These are phyloP conservation scores for Pestalotiopsis sp. DNA, from an alignment of 2,329 filamentous ascomycete species.

Conservation along the genomic window DNA sequence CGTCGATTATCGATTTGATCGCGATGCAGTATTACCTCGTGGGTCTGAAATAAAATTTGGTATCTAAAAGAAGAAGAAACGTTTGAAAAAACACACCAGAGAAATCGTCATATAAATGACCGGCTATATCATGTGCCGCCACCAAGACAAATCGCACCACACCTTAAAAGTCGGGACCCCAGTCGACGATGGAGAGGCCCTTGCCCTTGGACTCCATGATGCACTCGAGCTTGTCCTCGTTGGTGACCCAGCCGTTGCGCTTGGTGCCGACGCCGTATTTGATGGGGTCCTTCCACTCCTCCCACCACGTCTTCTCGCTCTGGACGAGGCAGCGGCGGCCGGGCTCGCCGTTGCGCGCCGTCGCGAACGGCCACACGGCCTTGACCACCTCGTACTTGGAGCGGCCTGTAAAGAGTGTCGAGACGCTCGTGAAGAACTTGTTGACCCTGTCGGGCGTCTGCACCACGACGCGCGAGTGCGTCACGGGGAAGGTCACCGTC, in stretches of 20 bases:
- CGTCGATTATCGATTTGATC: no score
- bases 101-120: neutral
- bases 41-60: no score
- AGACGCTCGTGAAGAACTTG: constrained; percentile 54
- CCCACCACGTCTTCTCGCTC: constrained; percentile 59
- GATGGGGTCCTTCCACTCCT: constrained; percentile 50
- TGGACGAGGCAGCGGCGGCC: constrained; percentile 51
- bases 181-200: constrained; percentile 14
- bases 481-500: constrained; percentile 50
- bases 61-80: no score
- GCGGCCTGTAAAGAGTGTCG: constrained; percentile 52
- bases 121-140: neutral
- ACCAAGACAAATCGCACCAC: neutral
- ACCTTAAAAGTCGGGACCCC: constrained; percentile 2
- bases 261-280: constrained; percentile 37
- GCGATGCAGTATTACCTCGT: no score
- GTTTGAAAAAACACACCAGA: no score
- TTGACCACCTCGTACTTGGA: constrained; percentile 58
- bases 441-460: constrained; percentile 55
- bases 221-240: constrained; percentile 55
- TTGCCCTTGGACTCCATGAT: constrained; percentile 38
- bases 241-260: constrained; percentile 48
- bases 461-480: constrained; percentile 50
- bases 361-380: constrained; percentile 60
- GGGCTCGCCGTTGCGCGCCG: constrained; percentile 44